Percentiles rank a stretch among this genome's conserved stretches.
Conservation (phyloP, 345 rosid species). For the Eucalyptus pauciflora region DNA sequence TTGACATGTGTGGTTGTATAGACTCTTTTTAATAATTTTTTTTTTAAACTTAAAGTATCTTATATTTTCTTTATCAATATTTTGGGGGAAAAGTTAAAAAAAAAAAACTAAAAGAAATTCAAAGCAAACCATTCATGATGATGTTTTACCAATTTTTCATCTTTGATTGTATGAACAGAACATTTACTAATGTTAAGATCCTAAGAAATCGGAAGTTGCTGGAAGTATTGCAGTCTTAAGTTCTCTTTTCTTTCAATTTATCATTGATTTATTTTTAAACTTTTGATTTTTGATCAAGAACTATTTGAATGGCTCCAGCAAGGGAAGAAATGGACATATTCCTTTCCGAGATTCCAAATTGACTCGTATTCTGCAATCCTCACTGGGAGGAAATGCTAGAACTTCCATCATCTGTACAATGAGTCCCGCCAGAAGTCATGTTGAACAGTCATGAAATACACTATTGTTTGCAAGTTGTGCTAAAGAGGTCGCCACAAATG, state of each 20-base stretch:
- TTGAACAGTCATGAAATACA: no score
- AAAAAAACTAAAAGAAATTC: neutral
- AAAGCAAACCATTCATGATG: accelerated
- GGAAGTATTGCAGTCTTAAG: neutral
- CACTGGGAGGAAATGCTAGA: no score
- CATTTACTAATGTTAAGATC: neutral
- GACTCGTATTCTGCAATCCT: no score
- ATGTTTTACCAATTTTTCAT: accelerated
- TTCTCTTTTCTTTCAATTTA: neutral
- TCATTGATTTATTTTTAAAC: neutral
- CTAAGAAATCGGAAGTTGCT: neutral
- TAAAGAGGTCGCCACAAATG: no score
- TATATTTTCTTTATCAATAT: neutral
- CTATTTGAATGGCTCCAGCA: constrained; percentile 47
- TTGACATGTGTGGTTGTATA: neutral
- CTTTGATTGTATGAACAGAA: neutral
- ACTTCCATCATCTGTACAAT: no score
- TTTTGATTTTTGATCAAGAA: neutral
- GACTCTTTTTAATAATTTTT: neutral
- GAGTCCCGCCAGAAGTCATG: no score
- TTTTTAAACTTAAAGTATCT: neutral
- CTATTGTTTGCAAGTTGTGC: no score
- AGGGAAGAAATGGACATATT: constrained; percentile 85
- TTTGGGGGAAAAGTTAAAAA: neutral
- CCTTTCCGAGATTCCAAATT: no score